A percentile compares a stretch with the other conserved stretches of the same genome.
Evolutionary conservation across 1,139 yeast species (phyloP).

Genomic region (Scheffersomyces titani): DNA sequence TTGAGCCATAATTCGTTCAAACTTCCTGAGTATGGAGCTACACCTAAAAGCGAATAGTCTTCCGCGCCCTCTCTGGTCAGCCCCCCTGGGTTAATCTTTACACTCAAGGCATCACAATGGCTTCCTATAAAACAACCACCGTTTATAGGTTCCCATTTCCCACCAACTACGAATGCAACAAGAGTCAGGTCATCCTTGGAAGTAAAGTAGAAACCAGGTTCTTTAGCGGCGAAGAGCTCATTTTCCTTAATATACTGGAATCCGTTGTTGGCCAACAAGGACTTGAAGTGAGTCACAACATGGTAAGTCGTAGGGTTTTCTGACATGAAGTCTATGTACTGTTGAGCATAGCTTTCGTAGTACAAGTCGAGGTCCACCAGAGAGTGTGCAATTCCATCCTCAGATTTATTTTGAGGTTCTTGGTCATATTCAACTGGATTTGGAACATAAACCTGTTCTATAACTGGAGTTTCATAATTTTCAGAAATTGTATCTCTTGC

Average conservation of each 20-base stretch:
- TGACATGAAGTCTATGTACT: constrained; percentile 40
- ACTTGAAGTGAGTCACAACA: constrained; percentile 30
- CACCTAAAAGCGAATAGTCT: constrained; percentile 46
- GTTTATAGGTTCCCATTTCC: constrained; percentile 36
- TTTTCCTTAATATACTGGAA: constrained; percentile 33
- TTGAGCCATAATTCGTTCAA: constrained; percentile 41
- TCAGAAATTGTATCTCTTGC: neutral
- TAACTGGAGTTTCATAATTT: neutral
- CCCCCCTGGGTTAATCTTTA: constrained; percentile 35
- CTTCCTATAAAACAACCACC: constrained; percentile 46
- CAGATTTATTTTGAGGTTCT: neutral
- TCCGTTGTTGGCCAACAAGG: constrained; percentile 27
- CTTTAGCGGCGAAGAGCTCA: constrained; percentile 1
- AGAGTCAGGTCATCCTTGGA: constrained; percentile 38
- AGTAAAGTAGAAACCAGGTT: constrained; percentile 28
- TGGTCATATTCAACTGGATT: neutral
- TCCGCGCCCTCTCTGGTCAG: constrained; percentile 22
- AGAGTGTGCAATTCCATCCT: neutral
- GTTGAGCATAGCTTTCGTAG: constrained; percentile 24
- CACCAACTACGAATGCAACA: constrained; percentile 43
- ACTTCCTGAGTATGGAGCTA: constrained; percentile 46
- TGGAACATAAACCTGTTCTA: neutral
- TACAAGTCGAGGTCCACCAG: constrained; percentile 2
- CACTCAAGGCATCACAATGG: constrained; percentile 45
- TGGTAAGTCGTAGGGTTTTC: constrained; percentile 46